Evolutionary conservation across 805 yeast species (phyloP), one percentile per base, ranked within the genome.

Genomic region (Zygoascus flipseniorum): DNA sequence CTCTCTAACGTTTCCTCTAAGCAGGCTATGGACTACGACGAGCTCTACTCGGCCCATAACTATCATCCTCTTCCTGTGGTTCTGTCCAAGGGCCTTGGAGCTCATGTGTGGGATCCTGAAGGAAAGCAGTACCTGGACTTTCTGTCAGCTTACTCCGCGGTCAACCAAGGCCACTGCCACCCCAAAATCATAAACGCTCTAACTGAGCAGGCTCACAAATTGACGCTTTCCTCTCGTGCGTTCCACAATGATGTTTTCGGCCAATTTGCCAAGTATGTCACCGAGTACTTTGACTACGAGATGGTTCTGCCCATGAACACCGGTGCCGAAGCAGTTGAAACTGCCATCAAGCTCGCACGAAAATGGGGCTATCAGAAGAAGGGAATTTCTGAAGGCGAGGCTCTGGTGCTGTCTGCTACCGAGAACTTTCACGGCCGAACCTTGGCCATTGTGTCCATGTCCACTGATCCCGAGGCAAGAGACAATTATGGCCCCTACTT

Each of bases 281-380:
- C 97, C 52, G 93, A 89, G 67, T 90, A 74, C 67, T 92, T 92
- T 74, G 79, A 83, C 66, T 92, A 88, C 72, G 98, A 92, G 65
- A 83, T 82, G 85, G 92, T 92, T 10, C 75, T 92, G 67, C 98
- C 98, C 60, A 92, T 90, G 97, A 92, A 92, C 76, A 92, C 98
- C 13, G 98, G 98, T 68, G 97, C 97, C 42, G 98, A 92, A 74
- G 98, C 98, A 9, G 98, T 92, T 43, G 98, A 92, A 74, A 88
- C 97, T 43, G 96, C 86, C 31, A 76, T 92, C 67, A 92, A 92
- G 71, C 75, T 92, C 56, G 97, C 97, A 50, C 84, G 98, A 79
- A 84, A 92, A 75, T 92, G 98, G 98, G 98, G 97, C 53, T 92
- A 90, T 75, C 78, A 77, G 63, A 82, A 81, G 69, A 92, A 92